A percentile compares a stretch with the other conserved stretches of the same genome.
Evolutionary conservation across 805 yeast genomes (phyloP).

Genomic region (Torulaspora microellipsoides): DNA sequence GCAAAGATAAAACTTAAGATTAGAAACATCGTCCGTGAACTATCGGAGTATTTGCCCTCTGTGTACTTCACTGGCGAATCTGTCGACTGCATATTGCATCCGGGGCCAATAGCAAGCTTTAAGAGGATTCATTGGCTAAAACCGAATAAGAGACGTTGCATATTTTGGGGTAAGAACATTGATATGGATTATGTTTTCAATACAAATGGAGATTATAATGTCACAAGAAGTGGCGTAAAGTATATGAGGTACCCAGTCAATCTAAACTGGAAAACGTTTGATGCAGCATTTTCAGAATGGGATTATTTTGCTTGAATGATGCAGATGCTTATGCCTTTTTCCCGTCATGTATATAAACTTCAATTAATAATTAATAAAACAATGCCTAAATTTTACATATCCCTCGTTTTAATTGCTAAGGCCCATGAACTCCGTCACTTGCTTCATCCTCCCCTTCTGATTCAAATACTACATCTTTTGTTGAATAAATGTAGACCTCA

Average conservation of each 20-base stretch:
- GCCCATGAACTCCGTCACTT: neutral
- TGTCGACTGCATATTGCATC: conserved; percentile 26
- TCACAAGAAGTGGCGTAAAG: conserved; percentile 27
- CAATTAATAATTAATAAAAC: no score
- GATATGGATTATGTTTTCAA: conserved; percentile 25
- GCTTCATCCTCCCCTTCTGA: conserved; percentile 24
- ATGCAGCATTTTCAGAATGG: conserved; percentile 31
- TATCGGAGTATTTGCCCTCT: conserved; percentile 23
- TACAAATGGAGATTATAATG: conserved; percentile 13
- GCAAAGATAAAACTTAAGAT: conserved; percentile 14
- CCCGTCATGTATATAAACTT: no score
- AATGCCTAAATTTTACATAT: no score
- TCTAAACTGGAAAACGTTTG: conserved; percentile 20
- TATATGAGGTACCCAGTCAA: conserved; percentile 29
- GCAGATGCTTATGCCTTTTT: no score
- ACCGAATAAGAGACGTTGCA: conserved; percentile 21
- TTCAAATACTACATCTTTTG: conserved; percentile 41
- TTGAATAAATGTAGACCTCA: conserved; percentile 42
- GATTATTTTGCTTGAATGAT: conserved; percentile 15
- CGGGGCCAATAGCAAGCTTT: conserved; percentile 30
- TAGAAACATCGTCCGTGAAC: conserved; percentile 12
- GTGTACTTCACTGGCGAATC: conserved; percentile 20
- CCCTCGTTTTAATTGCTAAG: neutral
- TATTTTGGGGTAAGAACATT: conserved; percentile 24
- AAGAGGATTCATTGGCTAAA: conserved; percentile 35